Percentiles rank a stretch among this genome's conserved stretches.
Conservation (phyloP, 805 yeast species). For the Myxozyma sirexii region DNA sequence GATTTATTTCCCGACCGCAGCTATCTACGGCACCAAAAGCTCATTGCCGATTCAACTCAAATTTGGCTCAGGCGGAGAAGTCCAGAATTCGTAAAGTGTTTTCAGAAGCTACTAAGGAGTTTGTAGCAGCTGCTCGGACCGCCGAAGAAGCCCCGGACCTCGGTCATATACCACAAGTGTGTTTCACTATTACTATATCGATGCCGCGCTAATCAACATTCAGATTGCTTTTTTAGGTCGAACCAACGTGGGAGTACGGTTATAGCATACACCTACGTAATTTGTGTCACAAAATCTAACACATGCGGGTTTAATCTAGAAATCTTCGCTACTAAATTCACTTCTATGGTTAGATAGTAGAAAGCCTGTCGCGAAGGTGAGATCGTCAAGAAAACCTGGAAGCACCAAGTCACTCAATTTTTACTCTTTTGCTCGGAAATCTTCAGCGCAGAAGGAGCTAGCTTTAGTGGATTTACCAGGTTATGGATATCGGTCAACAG, state of each 20-base stretch:
- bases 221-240: conserved; percentile 27
- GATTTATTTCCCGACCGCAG: no score
- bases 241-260: conserved; percentile 26
- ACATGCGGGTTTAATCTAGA: no score
- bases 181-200: background rate
- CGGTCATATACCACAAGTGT: conserved; percentile 13
- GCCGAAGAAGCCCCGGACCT: conserved; percentile 1
- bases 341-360: background rate
- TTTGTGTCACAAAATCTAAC: no score
- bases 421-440: conserved; percentile 1
- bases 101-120: background rate
- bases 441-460: conserved; percentile 63
- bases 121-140: background rate
- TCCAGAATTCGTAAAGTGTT: background rate
- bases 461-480: conserved; percentile 87
- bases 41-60: background rate
- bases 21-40: no score
- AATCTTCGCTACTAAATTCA: conserved; percentile 10
- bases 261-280: background rate
- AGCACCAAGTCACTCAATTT: conserved; percentile 17
- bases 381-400: conserved; percentile 20
- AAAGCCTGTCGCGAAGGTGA: background rate
- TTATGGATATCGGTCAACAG: conserved; percentile 72
- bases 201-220: background rate
- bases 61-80: background rate